Evolutionary conservation across 2,329 filamentous ascomycete genomes (phyloP), one percentile per base, ranked within the genome.

Genomic region (Neonectria faginata): DNA sequence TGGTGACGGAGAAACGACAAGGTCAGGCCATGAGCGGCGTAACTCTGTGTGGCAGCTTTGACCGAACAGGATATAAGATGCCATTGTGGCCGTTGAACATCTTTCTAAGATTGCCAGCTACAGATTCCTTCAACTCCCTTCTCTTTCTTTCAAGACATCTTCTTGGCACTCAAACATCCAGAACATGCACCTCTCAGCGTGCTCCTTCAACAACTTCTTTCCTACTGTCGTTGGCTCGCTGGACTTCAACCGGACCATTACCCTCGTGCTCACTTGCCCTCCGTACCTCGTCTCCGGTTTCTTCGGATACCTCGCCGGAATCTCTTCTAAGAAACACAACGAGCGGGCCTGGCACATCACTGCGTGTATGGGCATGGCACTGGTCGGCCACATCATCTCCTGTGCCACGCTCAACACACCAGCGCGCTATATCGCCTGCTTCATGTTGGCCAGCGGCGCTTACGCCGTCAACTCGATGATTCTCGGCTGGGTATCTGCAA

Each of bases 261-360:
- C 22, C 22, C 22, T 22, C 22, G 22, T 22, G 22, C 22, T 22
- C 22, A 22, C 22, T 22, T 22, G 22, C 22, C 22, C 22, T 22
- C 22, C 22, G 22, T 22, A 22, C 22, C 22, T 22, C 22, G 22
- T 22, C 22, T 22, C 22, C 2, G 22, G 22, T 22, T 29, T 78
- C 25, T 78, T 79, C 12, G 81, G 81, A 5, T 80, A 83, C 44
- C 61, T 79, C 2, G 78, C 79, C 5, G 82, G 79, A 1, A 79
- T 79, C 68, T 82, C 77, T 1, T 83, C 82, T 0, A 82, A 81
- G 2, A 75, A 75, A 8, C 77, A 80, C 67, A 79, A 82, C 36
- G 80, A 83, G 56, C 71, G 22, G 22, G 22, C 22, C 22, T 22
- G 22, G 22, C 22, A 22, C 22, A 22, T 22, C 22, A 22, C 22